phyloP scores from a whole-genome alignment of 2,329 filamentous ascomycete species.

The Rachicladosporium sp. region DNA sequence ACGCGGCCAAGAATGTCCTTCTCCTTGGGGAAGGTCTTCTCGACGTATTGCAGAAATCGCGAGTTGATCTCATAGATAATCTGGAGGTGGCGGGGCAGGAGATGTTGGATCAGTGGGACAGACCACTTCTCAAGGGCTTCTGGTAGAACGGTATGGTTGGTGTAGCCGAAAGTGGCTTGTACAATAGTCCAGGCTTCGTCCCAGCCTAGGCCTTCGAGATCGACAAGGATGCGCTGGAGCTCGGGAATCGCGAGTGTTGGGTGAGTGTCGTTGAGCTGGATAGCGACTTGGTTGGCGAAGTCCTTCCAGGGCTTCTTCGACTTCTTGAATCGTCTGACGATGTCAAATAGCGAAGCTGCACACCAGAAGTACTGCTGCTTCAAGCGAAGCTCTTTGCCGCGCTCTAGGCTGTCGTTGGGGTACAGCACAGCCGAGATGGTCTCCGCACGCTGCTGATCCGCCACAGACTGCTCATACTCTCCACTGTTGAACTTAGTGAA shows the following conservation, averaged over 20 bases:
- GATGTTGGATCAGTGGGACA: slow-evolving; percentile 78
- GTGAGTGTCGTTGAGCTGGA: slow-evolving; percentile 96
- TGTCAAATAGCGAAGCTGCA: slow-evolving; percentile 88
- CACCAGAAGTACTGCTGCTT: slow-evolving; percentile 99
- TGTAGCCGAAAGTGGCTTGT: slow-evolving; percentile 71
- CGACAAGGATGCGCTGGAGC: slow-evolving; percentile 80
- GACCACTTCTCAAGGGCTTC: slow-evolving; percentile 99
- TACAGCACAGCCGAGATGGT: slow-evolving; percentile 96
- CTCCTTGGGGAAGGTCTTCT: slow-evolving; percentile 81
- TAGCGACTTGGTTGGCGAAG: slow-evolving; percentile 89
- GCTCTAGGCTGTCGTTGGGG: slow-evolving; percentile 92
- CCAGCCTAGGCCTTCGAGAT: slow-evolving; percentile 86
- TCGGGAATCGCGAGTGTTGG: slow-evolving; percentile 94
- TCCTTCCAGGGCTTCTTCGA: slow-evolving; percentile 79
- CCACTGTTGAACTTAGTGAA: slow-evolving; percentile 99
- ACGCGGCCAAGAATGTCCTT: slow-evolving; percentile 73
- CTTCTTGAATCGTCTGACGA: slow-evolving; percentile 97
- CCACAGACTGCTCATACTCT: slow-evolving; percentile 94
- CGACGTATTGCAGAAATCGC: slow-evolving; percentile 80
- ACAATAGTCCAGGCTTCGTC: slow-evolving; percentile 73
- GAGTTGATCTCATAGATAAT: slow-evolving; percentile 99
- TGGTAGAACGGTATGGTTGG: slow-evolving; percentile 94
- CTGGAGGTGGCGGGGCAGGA: slow-evolving; percentile 85
- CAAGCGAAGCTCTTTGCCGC: slow-evolving; percentile 89
- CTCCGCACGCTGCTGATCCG: slow-evolving; percentile 97